phyloP scores from a whole-genome alignment of 331 rosid genomes.

The Pyracantha coccinea region DNA sequence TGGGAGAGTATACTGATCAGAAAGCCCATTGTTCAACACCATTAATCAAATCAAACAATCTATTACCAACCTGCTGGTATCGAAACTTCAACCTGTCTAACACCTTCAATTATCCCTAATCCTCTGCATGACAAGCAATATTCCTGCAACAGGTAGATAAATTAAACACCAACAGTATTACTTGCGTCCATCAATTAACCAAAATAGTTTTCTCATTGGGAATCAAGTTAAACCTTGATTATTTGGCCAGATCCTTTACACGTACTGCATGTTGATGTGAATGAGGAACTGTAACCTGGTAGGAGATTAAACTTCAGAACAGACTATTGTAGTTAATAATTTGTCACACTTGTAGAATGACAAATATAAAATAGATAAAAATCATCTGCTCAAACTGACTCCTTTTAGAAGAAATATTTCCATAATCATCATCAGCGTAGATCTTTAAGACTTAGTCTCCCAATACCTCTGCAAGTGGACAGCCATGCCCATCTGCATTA shows the following conservation, averaged over 20 bases:
- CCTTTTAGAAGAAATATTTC: constrained; percentile 10
- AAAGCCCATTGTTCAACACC: neutral
- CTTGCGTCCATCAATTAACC: constrained; percentile 7
- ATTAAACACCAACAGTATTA: constrained; percentile 5
- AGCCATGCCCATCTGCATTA: constrained; percentile 72
- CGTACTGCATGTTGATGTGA: constrained; percentile 76
- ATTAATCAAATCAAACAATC: constrained; percentile 4
- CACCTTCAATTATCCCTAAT: constrained; percentile 84
- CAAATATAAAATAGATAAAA: neutral
- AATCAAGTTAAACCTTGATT: constrained; percentile 46
- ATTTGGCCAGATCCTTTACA: constrained; percentile 79
- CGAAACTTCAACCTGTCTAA: constrained; percentile 67
- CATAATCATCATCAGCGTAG: constrained; percentile 15
- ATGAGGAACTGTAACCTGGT: constrained; percentile 86
- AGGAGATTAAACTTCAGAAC: constrained; percentile 17
- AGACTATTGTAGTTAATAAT: neutral
- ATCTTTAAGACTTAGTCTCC: constrained; percentile 73
- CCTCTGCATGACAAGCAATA: constrained; percentile 68
- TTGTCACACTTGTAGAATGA: constrained; percentile 1
- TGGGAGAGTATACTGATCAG: neutral
- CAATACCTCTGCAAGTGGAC: constrained; percentile 78
- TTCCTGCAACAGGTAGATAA: constrained; percentile 50
- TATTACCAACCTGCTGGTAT: constrained; percentile 74
- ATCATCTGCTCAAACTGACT: constrained; percentile 9
- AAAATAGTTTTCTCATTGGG: constrained; percentile 1